Evolutionary conservation across 2,329 filamentous ascomycete genomes (phyloP).

Genomic region (Ascochyta fabae): DNA sequence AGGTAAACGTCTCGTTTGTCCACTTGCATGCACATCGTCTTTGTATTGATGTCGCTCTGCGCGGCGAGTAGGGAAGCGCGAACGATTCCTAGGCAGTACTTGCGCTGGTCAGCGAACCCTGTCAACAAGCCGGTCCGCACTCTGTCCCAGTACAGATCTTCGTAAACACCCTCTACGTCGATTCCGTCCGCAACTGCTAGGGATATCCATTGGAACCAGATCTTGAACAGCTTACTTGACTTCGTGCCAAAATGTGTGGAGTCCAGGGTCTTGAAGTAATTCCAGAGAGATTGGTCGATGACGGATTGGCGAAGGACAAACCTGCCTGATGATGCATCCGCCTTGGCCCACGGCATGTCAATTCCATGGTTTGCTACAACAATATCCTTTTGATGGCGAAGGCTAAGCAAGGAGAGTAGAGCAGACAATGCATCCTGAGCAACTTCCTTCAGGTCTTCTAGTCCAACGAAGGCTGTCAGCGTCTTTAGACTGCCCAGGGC

Average conservation of each 20-base stretch:
- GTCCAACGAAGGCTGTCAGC: constrained; percentile 30
- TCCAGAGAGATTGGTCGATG: constrained; percentile 35
- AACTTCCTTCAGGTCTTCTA: constrained; percentile 26
- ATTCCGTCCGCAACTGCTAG: constrained; percentile 25
- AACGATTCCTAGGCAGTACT: constrained; percentile 55
- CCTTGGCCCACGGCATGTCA: constrained; percentile 7
- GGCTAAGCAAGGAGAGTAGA: constrained; percentile 27
- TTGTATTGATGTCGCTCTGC: constrained; percentile 31
- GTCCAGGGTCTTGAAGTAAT: constrained; percentile 26
- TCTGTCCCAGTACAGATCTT: constrained; percentile 50
- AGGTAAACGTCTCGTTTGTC: constrained; percentile 24
- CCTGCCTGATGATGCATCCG: constrained; percentile 1
- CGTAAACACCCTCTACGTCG: constrained; percentile 29
- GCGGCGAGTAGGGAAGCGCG: constrained; percentile 48
- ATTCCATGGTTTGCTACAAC: constrained; percentile 4
- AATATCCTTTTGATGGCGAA: constrained; percentile 5
- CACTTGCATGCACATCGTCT: constrained; percentile 31
- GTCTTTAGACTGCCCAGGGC: constrained; percentile 19
- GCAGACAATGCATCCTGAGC: constrained; percentile 40
- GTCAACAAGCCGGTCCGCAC: constrained; percentile 49
- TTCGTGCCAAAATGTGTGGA: constrained; percentile 24
- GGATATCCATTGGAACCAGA: constrained; percentile 48
- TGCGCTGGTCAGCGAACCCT: constrained; percentile 55
- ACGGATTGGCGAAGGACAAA: constrained; percentile 15
- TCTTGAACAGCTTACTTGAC: constrained; percentile 35